A percentile compares a stretch with the other conserved stretches of the same genome.
Conservation (phyloP, 192 early-diverging fungal species). For the Coemansia sp. region DNA sequence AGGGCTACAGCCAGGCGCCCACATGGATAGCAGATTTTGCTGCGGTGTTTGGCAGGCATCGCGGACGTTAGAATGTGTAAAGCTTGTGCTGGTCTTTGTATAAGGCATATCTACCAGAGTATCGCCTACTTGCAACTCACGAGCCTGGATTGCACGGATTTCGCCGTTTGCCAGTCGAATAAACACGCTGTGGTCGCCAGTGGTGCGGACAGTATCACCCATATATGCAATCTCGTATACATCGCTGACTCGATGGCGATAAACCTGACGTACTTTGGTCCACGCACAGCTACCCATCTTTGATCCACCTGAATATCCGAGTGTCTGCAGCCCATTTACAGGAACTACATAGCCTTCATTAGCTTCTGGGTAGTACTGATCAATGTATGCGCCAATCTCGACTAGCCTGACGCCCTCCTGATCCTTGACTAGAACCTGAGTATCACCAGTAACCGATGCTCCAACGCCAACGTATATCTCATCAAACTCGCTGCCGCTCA, state of each 20-base stretch:
- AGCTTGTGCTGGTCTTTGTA: neutral
- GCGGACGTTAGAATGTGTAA: too few relatives aligned
- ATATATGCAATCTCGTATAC: constrained; percentile 46
- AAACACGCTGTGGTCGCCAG: constrained; percentile 55
- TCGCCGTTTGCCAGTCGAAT: constrained; percentile 23
- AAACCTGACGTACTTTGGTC: constrained; percentile 49
- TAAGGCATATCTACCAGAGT: constrained; percentile 45
- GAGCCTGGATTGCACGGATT: constrained; percentile 33
- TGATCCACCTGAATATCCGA: constrained; percentile 34
- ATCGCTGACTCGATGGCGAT: constrained; percentile 49
- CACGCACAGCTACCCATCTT: constrained; percentile 31
- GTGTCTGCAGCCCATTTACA: constrained; percentile 44
- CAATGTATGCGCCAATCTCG: constrained; percentile 46
- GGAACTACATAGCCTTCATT: constrained; percentile 41
- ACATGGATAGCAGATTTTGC: constrained; percentile 10
- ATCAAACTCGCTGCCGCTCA: constrained; percentile 98
- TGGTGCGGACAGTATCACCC: constrained; percentile 46
- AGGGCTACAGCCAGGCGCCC: constrained; percentile 4
- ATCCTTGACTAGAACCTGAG: constrained; percentile 45
- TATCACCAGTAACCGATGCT: constrained; percentile 58
- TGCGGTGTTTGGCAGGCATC: neutral
- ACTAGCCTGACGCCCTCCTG: constrained; percentile 13
- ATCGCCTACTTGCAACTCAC: constrained; percentile 43
- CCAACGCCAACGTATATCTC: constrained; percentile 99
- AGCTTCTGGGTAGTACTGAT: constrained; percentile 27